Evolutionary conservation across 176 grass and related monocot species (phyloP), one percentile per base, ranked within the genome.

Genomic region (Tuctoria greenei): DNA sequence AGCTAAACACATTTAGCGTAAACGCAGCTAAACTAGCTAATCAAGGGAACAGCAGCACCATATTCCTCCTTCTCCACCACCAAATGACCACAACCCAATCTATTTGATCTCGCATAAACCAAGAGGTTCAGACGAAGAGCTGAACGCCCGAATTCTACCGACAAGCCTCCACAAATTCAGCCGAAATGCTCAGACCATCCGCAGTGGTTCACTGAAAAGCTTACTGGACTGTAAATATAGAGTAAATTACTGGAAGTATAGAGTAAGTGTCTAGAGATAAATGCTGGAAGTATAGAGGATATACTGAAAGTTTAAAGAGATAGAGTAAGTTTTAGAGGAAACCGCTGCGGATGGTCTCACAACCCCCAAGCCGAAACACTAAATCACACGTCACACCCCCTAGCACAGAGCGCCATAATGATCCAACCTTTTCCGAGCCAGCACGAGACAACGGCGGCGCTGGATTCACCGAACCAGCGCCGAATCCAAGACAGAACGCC

Each of bases 181-280:
- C 39, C 62, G 28, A 14, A 88, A 88, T 84, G 81, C n/a, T n/a
- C 31, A 71, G 71, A 17, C 15, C 51, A 35, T n/a, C n/a, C n/a
- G n/a, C n/a, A n/a, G n/a, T n/a, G n/a, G n/a, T n/a, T n/a, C n/a
- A n/a, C n/a, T n/a, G n/a, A n/a, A n/a, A n/a, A n/a, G n/a, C n/a
- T n/a, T n/a, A n/a, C n/a, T n/a, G n/a, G n/a, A n/a, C n/a, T n/a
- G n/a, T n/a, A n/a, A n/a, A n/a, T n/a, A n/a, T n/a, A n/a, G n/a
- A n/a, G n/a, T n/a, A n/a, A n/a, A n/a, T n/a, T n/a, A n/a, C n/a
- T n/a, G n/a, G n/a, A n/a, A n/a, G n/a, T n/a, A n/a, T n/a, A n/a
- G n/a, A n/a, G n/a, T n/a, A n/a, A n/a, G n/a, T n/a, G n/a, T n/a
- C n/a, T n/a, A n/a, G n/a, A n/a, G n/a, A n/a, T n/a, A n/a, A n/a